Conservation (phyloP, 176 grass and related monocot genomes). For the Stipa capillata region DNA sequence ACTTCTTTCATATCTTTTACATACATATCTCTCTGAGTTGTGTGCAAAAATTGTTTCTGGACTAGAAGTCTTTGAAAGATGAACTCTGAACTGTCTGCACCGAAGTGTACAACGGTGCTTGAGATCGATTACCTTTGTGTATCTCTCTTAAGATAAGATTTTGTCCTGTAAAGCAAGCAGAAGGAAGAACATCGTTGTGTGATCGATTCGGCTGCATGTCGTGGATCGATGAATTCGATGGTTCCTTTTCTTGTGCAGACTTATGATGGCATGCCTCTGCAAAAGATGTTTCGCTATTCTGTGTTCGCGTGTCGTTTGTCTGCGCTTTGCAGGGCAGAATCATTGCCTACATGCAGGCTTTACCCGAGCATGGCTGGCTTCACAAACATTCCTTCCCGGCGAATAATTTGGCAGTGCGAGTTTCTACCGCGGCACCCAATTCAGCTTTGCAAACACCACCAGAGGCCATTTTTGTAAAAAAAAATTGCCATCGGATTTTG, state of each 20-base stretch:
- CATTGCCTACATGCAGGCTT: constrained; percentile 25
- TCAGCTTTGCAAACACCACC: background rate
- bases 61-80: no score
- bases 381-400: background rate
- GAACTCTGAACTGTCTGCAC: background rate
- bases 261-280: constrained; percentile 18
- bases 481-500: background rate
- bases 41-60: no score
- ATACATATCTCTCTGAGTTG: background rate
- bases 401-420: background rate
- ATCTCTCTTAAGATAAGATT: background rate
- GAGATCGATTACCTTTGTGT: background rate
- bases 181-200: background rate
- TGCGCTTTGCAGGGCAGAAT: constrained; percentile 34
- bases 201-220: background rate
- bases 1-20: background rate
- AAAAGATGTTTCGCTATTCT: constrained; percentile 14
- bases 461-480: background rate
- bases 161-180: constrained; percentile 10
- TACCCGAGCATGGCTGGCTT: background rate
- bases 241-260: constrained; percentile 20
- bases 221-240: constrained; percentile 22
- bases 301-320: constrained; percentile 19
- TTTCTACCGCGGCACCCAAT: background rate
- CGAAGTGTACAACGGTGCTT: background rate